Base-by-base conservation (phyloP, 1,284 basidiomycete genomes). In the Calocybe gambosa region DNA sequence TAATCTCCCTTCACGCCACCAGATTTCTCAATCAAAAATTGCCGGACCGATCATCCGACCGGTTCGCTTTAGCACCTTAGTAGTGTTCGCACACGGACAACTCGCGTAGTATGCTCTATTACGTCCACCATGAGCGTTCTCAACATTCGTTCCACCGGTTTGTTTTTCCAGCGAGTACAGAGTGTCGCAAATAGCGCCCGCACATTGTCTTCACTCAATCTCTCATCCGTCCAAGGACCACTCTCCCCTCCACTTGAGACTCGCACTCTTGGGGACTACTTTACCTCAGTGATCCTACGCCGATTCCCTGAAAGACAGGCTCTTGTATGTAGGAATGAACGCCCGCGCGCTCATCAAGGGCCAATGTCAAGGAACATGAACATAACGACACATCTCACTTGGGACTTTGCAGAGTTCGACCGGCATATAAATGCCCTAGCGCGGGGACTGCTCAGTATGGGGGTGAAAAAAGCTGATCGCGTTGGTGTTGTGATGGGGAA, bases 401-500 rank as follows among this genome's bases (percentile, higher is more conserved):
- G 89, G 89, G 76, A 80, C 50, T 93, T 81, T 59, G 68, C 62
- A 4, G 84, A 88, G 59, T 82, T 92, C 55, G 72, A 86, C 53
- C 60, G 67, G 38, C 80, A 88, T 58, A 77, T 89, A 23, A 66
- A 74, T 41, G 79, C 82, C 2, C 71, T 90, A 5, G 80, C 88
- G 1, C 68, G 83, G 43, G 90, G 90, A 0, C 68, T 93, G 34
- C 55, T 88, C 7, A 64, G 61, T 2, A 65, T 90, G 58, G 89
- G 88, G 13, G 80, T 93, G 6, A 66, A 73, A 60, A 85, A 79
- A 58, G 90, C 89, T 0, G 88, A 92, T 55, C 70, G 89, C 19
- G 81, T 93, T 16, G 89, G 76, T 1, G 84, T 91, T 7, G 67
- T 92, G 39, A 88, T 93, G 87, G 87, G 86, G 3, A 89, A 88